phyloP scores from a whole-genome alignment of 1,139 yeast species.

The Lizanozyma gosingica region DNA sequence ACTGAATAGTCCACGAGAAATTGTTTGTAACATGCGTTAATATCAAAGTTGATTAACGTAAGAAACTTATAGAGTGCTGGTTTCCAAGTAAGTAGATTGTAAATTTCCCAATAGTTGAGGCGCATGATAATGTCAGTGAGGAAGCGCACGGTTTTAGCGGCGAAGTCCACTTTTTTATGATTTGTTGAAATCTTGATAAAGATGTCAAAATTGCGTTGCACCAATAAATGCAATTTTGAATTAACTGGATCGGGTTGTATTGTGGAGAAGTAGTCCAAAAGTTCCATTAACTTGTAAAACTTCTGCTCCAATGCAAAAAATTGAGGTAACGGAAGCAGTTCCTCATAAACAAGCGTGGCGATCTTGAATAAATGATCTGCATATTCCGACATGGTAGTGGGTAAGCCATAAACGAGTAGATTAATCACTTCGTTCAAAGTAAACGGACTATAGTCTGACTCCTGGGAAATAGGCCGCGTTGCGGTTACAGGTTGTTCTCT shows the following conservation, averaged over 20 bases:
- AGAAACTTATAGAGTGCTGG: constrained; percentile 38
- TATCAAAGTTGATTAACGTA: constrained; percentile 28
- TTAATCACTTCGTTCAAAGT: constrained; percentile 20
- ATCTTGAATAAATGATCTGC: constrained; percentile 30
- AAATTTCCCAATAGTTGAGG: constrained; percentile 39
- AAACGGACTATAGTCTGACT: constrained; percentile 5
- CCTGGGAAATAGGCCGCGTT: not conserved
- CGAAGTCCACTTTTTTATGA: constrained; percentile 21
- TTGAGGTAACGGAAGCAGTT: constrained; percentile 9
- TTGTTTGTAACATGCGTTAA: constrained; percentile 29
- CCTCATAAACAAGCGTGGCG: constrained; percentile 19
- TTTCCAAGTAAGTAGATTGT: constrained; percentile 34
- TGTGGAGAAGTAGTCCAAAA: not conserved
- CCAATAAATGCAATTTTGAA: constrained; percentile 25
- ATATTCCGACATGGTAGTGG: constrained; percentile 27
- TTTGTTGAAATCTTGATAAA: constrained; percentile 28
- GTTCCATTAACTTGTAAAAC: constrained; percentile 17
- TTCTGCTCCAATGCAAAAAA: constrained; percentile 16
- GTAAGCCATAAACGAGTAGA: constrained; percentile 20
- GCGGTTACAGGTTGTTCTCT: not conserved
- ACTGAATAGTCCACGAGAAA: constrained; percentile 28
- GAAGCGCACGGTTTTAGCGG: constrained; percentile 29
- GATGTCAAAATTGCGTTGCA: constrained; percentile 33
- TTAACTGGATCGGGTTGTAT: constrained; percentile 18
- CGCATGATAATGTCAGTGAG: constrained; percentile 31